Conservation (phyloP, 2,329 filamentous ascomycete genomes). For the Venturia nashicola region DNA sequence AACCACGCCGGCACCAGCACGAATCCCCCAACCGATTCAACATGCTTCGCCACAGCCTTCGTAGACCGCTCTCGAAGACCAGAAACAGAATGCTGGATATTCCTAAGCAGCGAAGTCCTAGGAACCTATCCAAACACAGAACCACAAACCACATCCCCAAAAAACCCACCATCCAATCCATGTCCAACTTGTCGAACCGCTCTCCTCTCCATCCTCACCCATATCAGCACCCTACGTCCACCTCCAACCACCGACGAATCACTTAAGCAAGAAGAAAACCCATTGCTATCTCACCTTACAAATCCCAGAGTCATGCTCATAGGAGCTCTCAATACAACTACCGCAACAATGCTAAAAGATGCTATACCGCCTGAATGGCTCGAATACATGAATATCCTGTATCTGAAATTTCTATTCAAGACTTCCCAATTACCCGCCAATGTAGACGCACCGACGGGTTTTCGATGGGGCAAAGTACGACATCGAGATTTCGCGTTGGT, state of each 20-base stretch:
- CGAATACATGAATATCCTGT: constrained; percentile 16
- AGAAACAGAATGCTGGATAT: constrained; percentile 11
- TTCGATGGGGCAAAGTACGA: constrained; percentile 44
- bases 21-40: neutral
- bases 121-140: constrained; percentile 1
- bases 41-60: constrained; percentile 9
- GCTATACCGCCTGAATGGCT: neutral
- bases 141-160: neutral
- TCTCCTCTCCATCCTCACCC: constrained; percentile 1
- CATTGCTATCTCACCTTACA: neutral
- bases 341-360: neutral
- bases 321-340: neutral
- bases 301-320: constrained; percentile 3
- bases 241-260: neutral
- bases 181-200: constrained; percentile 4
- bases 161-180: neutral
- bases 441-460: constrained; percentile 29
- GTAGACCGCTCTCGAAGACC: constrained; percentile 9
- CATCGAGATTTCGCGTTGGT: constrained; percentile 45
- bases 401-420: constrained; percentile 48
- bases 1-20: neutral
- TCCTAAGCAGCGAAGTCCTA: constrained; percentile 2
- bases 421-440: constrained; percentile 32
- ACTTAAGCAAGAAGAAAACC: neutral
- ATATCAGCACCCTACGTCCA: neutral